Conservation (phyloP, 495 filamentous ascomycete genomes). For the Lasiosphaeria hispida region DNA sequence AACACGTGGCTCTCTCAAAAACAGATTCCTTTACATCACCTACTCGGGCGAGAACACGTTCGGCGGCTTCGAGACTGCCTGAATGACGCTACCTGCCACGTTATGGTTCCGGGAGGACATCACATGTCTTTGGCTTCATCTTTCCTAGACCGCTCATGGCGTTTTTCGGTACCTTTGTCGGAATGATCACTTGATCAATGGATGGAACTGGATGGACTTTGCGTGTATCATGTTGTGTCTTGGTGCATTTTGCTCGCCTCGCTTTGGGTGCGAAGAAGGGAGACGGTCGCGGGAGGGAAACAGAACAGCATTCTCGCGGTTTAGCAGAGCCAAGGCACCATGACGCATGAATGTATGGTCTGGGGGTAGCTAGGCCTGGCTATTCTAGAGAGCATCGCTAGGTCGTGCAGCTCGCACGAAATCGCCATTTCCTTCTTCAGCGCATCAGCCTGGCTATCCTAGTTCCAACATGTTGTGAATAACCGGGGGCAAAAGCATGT, state of each 20-base stretch:
- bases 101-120: background rate
- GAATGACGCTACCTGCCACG: constrained; percentile 10
- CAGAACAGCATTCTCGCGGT: background rate
- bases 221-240: constrained; percentile 19
- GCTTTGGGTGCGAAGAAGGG: background rate
- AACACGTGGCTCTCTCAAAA: constrained; percentile 8
- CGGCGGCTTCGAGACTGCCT: constrained; percentile 52
- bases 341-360: no score
- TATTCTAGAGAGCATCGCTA: constrained; percentile 12
- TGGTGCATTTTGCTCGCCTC: constrained; percentile 5
- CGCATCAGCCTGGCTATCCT: background rate
- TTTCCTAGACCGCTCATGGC: constrained; percentile 19
- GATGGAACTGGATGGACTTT: constrained; percentile 16
- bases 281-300: background rate
- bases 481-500: no score
- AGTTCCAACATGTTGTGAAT: no score
- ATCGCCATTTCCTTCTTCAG: background rate
- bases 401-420: background rate
- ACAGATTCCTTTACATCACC: constrained; percentile 59
- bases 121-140: background rate
- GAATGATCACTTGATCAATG: constrained; percentile 13
- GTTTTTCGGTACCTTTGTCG: constrained; percentile 14
- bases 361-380: background rate
- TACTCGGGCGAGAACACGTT: constrained; percentile 99
- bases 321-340: no score